Evolutionary conservation across 2,329 filamentous ascomycete genomes (phyloP).

Genomic region (Lachnellula cervina): DNA sequence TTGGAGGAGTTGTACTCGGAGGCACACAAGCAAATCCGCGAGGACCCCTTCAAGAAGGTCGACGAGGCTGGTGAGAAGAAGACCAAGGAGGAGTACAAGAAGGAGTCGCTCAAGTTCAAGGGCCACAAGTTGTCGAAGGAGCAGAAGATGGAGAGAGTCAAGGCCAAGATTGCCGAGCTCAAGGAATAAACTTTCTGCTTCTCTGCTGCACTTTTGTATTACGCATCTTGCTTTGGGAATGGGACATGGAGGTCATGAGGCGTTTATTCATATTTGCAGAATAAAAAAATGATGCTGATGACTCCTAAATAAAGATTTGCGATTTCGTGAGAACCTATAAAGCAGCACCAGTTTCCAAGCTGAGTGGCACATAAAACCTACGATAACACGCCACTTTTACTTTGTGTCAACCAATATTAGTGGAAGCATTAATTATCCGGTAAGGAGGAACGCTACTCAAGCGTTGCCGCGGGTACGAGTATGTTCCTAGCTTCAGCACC

Average conservation of each 20-base stretch:
- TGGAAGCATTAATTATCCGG: too few relatives aligned
- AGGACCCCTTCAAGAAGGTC: constrained; percentile 95
- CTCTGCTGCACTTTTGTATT: constrained; percentile 10
- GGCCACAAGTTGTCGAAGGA: constrained; percentile 72
- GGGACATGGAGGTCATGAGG: constrained; percentile 12
- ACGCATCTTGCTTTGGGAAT: constrained; percentile 11
- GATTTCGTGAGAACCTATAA: not conserved
- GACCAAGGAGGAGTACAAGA: constrained; percentile 96
- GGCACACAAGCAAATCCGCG: constrained; percentile 94
- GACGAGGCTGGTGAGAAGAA: constrained; percentile 75
- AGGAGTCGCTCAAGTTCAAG: constrained; percentile 87
- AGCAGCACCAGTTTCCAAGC: too few relatives aligned
- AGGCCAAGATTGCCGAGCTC: constrained; percentile 87
- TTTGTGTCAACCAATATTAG: too few relatives aligned
- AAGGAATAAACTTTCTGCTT: constrained; percentile 37
- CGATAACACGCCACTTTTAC: too few relatives aligned
- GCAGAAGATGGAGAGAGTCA: constrained; percentile 76
- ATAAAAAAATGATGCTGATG: constrained; percentile 6
- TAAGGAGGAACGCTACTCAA: too few relatives aligned
- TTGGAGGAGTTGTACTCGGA: constrained; percentile 95
- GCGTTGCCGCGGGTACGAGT: too few relatives aligned
- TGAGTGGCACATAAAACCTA: too few relatives aligned
- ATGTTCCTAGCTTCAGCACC: too few relatives aligned
- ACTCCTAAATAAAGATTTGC: not conserved
- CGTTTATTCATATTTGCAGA: constrained; percentile 11